Percentiles rank a stretch among this genome's conserved stretches.
Conservation (phyloP, 768 basidiomycete species). For the Auriscalpium microsporum region DNA sequence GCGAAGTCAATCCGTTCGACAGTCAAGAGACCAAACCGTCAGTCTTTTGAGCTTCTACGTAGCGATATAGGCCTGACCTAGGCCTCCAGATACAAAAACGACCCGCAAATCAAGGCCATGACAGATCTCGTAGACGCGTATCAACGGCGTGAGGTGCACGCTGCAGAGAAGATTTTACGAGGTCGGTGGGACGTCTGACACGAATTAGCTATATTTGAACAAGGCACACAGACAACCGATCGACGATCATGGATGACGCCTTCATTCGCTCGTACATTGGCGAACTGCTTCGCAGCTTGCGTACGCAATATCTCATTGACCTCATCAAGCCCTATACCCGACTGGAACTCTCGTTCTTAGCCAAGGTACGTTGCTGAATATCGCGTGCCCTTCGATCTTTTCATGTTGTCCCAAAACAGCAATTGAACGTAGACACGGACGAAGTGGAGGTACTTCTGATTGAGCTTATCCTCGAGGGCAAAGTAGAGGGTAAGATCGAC, state of each 20-base stretch:
- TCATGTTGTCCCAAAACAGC: conserved; percentile 40
- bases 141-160: conserved; percentile 90
- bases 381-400: too few species aligned
- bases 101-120: conserved; percentile 97
- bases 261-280: conserved; percentile 97
- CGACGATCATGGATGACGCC: conserved; percentile 92
- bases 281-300: conserved; percentile 85
- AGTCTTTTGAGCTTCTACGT: conserved; percentile 17
- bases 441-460: conserved; percentile 95
- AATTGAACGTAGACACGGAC: conserved; percentile 86
- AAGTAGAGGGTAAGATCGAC: conserved; percentile 93
- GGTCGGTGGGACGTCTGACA: conserved; percentile 33
- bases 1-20: conserved; percentile 98
- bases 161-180: conserved; percentile 92
- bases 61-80: too few species aligned
- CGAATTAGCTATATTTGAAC: too few species aligned
- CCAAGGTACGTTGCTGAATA: conserved; percentile 47
- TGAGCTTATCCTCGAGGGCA: conserved; percentile 91
- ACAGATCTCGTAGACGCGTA: conserved; percentile 95
- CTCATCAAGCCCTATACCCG: conserved; percentile 97
- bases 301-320: conserved; percentile 96
- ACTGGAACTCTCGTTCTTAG: conserved; percentile 87
- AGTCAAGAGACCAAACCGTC: conserved; percentile 99
- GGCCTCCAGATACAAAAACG: conserved; percentile 73
- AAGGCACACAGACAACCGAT: conserved; percentile 61